Base-by-base conservation (phyloP, 257 asterid genomes). In the Nicotiana paniculata region DNA sequence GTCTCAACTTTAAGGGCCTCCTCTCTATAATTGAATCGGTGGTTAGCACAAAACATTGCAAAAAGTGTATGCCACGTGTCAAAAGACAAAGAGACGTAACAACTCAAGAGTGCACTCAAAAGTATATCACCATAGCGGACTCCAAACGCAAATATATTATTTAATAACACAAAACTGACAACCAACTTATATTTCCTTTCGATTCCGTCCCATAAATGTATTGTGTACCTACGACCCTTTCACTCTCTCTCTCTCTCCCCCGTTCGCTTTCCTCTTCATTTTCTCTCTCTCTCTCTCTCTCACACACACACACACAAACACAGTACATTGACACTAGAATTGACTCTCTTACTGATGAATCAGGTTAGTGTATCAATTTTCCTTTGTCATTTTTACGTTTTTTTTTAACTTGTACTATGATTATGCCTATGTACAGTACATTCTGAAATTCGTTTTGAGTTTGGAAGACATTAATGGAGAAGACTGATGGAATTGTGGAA, bases 51-150 rank as follows among this genome's bases (percentile, higher is more conserved):
- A 43, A 9, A 43, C 12, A 43, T 9, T 43, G 12, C 51, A 43
- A 9, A 43, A 43, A 43, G 3, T 0, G 51, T 9, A 53, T 79
- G 75, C 24, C 72, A 80, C 83, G 77, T 80, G 77, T 66, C 72
- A n/a, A 46, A n/a, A 30, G 65, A 7, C 3, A 62, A 64, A 53
- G 72, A 61, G 65, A 26, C 21, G 26, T 64, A n/a, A 46, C 83
- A 55, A 39, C 55, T n/a, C 81, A 39, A 59, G 81, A 61, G 84
- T 76, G 80, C 79, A 70, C 77, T 54, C 89, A 83, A 83, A 79
- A 81, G 51, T 43, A 43, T 43, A 43, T 43, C 89, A 90, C 91
- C 88, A 83, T 91, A 85, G 87, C 98, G 98, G 98, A 93, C 92
- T 82, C 90, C 89, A 93, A 88, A 85, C 81, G 64, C 74, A 9